Evolutionary conservation across 75 land plant species (phyloP).

Genomic region (Azolla pinnata): DNA sequence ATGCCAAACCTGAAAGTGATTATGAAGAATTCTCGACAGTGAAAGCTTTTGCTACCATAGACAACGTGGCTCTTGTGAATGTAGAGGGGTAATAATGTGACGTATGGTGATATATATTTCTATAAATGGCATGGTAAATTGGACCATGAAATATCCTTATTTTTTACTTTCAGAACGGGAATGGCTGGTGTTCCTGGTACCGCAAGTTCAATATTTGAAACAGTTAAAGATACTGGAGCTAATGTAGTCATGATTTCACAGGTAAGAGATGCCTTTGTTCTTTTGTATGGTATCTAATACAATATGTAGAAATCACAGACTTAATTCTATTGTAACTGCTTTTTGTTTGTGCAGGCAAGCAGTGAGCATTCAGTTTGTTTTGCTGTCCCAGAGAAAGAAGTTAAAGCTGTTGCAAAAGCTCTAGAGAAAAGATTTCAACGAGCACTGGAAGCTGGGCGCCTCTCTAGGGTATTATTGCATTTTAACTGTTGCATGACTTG

Average conservation of each 20-base stretch:
- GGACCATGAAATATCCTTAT: too few species aligned
- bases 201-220: slow-evolving; percentile 86
- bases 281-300: background rate
- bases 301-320: background rate
- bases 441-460: slow-evolving; percentile 84
- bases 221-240: slow-evolving; percentile 95
- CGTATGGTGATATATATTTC: background rate
- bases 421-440: slow-evolving; percentile 66
- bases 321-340: slow-evolving; percentile 8
- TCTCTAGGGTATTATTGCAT: slow-evolving; percentile 44
- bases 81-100: slow-evolving; percentile 70
- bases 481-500: too few species aligned
- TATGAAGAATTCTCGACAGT: slow-evolving; percentile 34
- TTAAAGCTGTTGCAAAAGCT: slow-evolving; percentile 64
- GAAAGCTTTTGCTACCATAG: slow-evolving; percentile 95
- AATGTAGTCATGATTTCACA: slow-evolving; percentile 98
- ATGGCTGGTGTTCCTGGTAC: slow-evolving; percentile 99
- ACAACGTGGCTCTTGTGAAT: slow-evolving; percentile 84
- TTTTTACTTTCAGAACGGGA: slow-evolving; percentile 65
- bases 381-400: slow-evolving; percentile 96
- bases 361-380: slow-evolving; percentile 98
- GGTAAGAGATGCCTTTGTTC: slow-evolving; percentile 23
- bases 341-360: slow-evolving; percentile 57
- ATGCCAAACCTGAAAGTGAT: slow-evolving; percentile 15
- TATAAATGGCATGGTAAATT: too few species aligned